A percentile compares a stretch with the other conserved stretches of the same genome.
Conservation (phyloP, 2,329 filamentous ascomycete species). For the Sporothrix globosa region DNA sequence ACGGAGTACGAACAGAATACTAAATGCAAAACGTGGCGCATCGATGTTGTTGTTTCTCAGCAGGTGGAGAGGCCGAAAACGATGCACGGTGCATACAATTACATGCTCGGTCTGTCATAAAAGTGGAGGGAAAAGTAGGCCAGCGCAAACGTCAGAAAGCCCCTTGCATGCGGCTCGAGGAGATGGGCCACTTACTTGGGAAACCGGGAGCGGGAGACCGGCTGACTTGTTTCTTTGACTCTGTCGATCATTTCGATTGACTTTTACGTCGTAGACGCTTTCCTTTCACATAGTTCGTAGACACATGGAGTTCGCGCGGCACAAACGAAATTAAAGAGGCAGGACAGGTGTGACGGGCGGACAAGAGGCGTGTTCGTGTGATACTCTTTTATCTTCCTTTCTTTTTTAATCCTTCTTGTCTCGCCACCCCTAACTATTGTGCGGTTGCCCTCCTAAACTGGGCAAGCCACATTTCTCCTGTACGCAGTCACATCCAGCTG, state of each 20-base stretch:
- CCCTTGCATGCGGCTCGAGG: slow-evolving; percentile 15
- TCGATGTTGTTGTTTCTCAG: not conserved
- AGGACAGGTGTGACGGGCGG: slow-evolving; percentile 18
- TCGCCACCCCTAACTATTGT: no score
- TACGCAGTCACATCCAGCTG: not conserved
- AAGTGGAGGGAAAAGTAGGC: slow-evolving; percentile 1
- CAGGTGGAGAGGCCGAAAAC: not conserved
- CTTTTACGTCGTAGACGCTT: not conserved
- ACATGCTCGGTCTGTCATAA: not conserved
- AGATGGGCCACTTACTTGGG: not conserved
- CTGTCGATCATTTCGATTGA: not conserved
- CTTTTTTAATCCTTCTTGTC: not conserved
- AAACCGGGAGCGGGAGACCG: not conserved
- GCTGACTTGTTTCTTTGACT: not conserved
- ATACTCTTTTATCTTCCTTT: not conserved
- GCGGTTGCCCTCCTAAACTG: not conserved
- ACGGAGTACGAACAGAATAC: not conserved
- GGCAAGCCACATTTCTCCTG: not conserved
- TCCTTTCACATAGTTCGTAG: no score
- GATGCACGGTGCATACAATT: not conserved
- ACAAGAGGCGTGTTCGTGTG: slow-evolving; percentile 15
- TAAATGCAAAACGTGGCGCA: slow-evolving; percentile 14
- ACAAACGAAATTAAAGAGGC: slow-evolving; percentile 5
- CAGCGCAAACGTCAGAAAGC: not conserved
- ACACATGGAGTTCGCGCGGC: not conserved